Conservation (phyloP, 768 basidiomycete genomes). For the Naganishia vaughanmartiniae region DNA sequence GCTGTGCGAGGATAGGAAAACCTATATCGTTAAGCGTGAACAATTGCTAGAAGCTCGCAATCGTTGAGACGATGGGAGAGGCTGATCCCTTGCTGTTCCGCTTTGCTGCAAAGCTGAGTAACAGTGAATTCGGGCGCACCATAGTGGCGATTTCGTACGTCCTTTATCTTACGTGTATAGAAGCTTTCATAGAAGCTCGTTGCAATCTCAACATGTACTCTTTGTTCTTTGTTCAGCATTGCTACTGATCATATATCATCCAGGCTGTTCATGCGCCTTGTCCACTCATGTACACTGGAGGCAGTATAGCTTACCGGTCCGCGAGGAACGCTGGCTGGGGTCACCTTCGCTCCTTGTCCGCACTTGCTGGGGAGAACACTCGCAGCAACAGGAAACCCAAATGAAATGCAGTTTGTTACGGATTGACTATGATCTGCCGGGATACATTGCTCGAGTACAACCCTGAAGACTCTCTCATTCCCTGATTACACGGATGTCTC, state of each 20-base stretch:
- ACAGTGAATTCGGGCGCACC: neutral
- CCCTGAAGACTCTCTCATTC: neutral
- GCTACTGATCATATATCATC: neutral
- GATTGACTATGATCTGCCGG: neutral
- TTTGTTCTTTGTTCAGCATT: neutral
- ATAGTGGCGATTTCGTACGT: neutral
- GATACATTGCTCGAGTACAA: neutral
- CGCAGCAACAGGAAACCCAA: no score
- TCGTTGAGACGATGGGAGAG: neutral
- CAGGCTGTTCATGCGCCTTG: no score
- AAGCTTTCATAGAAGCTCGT: no score
- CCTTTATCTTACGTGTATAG: neutral
- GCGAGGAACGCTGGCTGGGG: no score
- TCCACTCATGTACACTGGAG: no score
- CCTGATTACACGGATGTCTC: slow-evolving; percentile 14
- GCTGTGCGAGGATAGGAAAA: neutral
- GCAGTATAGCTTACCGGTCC: no score
- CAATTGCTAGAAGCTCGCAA: slow-evolving; percentile 1
- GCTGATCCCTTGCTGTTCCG: slow-evolving; percentile 1
- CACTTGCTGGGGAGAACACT: no score
- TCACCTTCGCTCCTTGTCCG: no score
- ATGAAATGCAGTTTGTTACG: neutral
- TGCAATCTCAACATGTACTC: neutral
- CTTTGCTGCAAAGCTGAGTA: slow-evolving; percentile 6
- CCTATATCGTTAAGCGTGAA: neutral